A percentile compares a stretch with the other conserved stretches of the same genome.
Evolutionary conservation across 176 grass and related monocot genomes (phyloP).

Genomic region (Rhynchospora pubera): DNA sequence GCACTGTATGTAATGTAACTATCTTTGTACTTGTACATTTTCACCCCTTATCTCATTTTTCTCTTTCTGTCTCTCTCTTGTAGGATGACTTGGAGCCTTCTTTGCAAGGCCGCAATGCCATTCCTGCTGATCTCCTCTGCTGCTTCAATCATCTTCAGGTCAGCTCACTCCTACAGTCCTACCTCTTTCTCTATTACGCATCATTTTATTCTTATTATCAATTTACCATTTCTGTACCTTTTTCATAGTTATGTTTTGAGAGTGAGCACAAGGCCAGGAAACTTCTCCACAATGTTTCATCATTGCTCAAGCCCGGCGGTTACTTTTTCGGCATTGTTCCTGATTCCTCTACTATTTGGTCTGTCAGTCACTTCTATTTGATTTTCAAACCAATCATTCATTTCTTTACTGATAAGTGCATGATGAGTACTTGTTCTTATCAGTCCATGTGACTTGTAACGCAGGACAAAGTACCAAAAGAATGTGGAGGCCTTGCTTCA

Average conservation of each 20-base stretch:
- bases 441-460: no score
- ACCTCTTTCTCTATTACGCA: no score
- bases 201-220: background rate
- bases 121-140: conserved; percentile 63
- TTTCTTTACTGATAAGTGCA: background rate
- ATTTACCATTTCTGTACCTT: background rate
- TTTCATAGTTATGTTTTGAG: conserved; percentile 63
- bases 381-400: background rate
- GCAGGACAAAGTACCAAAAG: conserved; percentile 97
- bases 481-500: conserved; percentile 91
- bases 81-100: conserved; percentile 57
- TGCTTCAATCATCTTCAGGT: conserved; percentile 87
- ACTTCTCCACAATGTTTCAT: conserved; percentile 68
- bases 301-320: conserved; percentile 71
- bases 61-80: background rate
- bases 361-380: no score
- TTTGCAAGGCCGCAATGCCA: conserved; percentile 48
- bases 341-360: conserved; percentile 90
- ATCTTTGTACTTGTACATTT: no score
- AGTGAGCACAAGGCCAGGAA: conserved; percentile 63
- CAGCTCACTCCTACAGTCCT: no score
- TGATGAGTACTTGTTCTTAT: background rate
- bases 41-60: no score
- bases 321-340: conserved; percentile 79
- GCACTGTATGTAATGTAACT: conserved; percentile 24